Conservation (phyloP, 805 yeast species). For the Middelhovenomyces tepae region DNA sequence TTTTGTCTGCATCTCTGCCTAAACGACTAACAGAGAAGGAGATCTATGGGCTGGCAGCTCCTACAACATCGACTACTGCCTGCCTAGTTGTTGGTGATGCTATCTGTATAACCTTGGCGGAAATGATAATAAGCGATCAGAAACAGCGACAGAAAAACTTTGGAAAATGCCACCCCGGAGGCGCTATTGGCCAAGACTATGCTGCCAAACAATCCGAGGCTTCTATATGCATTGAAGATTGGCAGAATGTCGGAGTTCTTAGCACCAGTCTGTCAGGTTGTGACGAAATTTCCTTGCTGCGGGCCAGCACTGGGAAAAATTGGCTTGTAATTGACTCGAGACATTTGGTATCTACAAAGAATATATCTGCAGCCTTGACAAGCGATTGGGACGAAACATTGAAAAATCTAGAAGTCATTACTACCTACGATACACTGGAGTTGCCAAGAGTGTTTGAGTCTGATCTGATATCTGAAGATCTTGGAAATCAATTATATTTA, state of each 20-base stretch:
- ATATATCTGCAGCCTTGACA: too few species aligned
- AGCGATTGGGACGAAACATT: too few species aligned
- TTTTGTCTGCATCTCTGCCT: slow-evolving; percentile 59
- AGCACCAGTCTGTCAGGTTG: slow-evolving; percentile 9
- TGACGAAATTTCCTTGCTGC: slow-evolving; percentile 17
- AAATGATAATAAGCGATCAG: slow-evolving; percentile 51
- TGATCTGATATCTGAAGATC: too few species aligned
- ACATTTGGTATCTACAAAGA: slow-evolving; percentile 1
- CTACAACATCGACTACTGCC: slow-evolving; percentile 75
- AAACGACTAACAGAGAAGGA: slow-evolving; percentile 46
- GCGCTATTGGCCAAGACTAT: slow-evolving; percentile 93
- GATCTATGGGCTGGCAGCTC: slow-evolving; percentile 76
- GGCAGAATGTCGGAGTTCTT: slow-evolving; percentile 14
- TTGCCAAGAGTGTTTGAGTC: too few species aligned
- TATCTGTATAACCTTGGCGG: slow-evolving; percentile 62
- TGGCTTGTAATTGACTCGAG: slow-evolving; percentile 8
- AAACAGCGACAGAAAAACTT: slow-evolving; percentile 46
- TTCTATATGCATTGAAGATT: too few species aligned
- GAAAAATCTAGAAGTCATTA: too few species aligned
- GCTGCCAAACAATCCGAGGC: too few species aligned
- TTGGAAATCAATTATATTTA: too few species aligned
- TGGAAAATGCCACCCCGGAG: slow-evolving; percentile 80
- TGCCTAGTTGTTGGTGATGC: slow-evolving; percentile 73
- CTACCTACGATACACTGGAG: too few species aligned
- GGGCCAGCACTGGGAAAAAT: slow-evolving; percentile 13